Evolutionary conservation across 768 basidiomycete genomes (phyloP).

Genomic region (Rossbeevera mucosa): DNA sequence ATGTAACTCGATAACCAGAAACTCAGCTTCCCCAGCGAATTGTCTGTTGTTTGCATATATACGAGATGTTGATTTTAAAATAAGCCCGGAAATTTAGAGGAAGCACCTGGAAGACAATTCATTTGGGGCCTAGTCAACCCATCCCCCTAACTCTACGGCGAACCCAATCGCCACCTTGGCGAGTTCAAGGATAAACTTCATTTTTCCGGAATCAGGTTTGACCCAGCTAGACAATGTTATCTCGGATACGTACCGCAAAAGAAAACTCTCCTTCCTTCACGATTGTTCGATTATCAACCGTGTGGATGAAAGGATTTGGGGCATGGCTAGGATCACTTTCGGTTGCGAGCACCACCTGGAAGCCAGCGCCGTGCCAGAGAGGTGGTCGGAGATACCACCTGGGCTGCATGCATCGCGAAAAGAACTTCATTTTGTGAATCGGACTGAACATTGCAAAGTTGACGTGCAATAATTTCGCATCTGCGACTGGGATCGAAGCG

Average conservation of each 20-base stretch:
- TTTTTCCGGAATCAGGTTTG: not conserved
- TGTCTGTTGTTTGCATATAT: too few relatives aligned
- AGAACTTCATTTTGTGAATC: not conserved
- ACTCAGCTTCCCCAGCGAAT: not conserved
- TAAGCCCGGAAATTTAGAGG: not conserved
- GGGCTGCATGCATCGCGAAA: slow-evolving; percentile 11
- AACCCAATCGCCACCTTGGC: slow-evolving; percentile 56
- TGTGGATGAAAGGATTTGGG: slow-evolving; percentile 40
- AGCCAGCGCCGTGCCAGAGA: slow-evolving; percentile 42
- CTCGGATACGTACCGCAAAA: slow-evolving; percentile 24
- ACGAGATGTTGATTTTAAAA: not conserved
- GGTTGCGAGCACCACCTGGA: slow-evolving; percentile 38
- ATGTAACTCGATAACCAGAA: not conserved
- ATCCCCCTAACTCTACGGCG: slow-evolving; percentile 43
- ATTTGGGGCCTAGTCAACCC: slow-evolving; percentile 2
- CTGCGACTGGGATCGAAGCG: slow-evolving; percentile 10
- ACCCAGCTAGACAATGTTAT: not conserved
- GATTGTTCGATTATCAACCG: slow-evolving; percentile 21
- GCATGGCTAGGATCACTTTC: slow-evolving; percentile 40
- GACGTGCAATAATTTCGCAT: slow-evolving; percentile 30
- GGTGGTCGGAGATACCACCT: slow-evolving; percentile 43
- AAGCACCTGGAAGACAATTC: not conserved
- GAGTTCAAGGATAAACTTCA: slow-evolving; percentile 52
- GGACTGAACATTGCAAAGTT: not conserved
- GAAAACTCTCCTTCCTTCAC: slow-evolving; percentile 39